Conservation (phyloP, 179 eudicot species). For the Silene vulgaris region DNA sequence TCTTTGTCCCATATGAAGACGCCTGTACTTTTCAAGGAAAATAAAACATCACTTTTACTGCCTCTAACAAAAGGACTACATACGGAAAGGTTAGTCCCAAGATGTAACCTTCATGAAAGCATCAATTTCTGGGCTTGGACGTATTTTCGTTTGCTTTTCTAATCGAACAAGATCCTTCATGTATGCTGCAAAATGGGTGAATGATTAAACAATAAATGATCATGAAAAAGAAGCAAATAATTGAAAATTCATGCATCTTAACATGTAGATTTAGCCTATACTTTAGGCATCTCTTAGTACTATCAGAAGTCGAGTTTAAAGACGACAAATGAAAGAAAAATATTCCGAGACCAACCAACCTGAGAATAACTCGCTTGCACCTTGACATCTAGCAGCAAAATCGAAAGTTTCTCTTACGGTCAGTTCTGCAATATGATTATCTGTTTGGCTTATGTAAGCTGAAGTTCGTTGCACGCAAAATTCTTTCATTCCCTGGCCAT, state of each 20-base stretch:
- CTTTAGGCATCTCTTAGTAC: too few relatives aligned
- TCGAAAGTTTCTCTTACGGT: slow-evolving; percentile 68
- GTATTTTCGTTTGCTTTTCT: slow-evolving; percentile 56
- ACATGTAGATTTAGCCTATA: background rate
- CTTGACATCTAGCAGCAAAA: slow-evolving; percentile 70
- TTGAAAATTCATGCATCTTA: slow-evolving; percentile 9
- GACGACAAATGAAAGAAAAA: background rate
- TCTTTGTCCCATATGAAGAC: slow-evolving; percentile 58
- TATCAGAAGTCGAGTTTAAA: background rate
- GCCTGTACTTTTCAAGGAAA: slow-evolving; percentile 42
- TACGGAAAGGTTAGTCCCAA: slow-evolving; percentile 8
- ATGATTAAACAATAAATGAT: background rate
- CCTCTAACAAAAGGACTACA: slow-evolving; percentile 1
- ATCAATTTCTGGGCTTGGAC: slow-evolving; percentile 75
- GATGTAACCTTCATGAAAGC: slow-evolving; percentile 68
- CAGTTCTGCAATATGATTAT: slow-evolving; percentile 55
- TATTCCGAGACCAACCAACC: slow-evolving; percentile 39
- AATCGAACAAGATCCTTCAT: slow-evolving; percentile 54
- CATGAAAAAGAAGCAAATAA: slow-evolving; percentile 5
- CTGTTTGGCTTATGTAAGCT: slow-evolving; percentile 69
- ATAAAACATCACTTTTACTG: slow-evolving; percentile 14
- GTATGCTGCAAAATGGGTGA: slow-evolving; percentile 35
- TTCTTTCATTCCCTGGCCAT: slow-evolving; percentile 51
- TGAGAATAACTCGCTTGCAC: slow-evolving; percentile 59
- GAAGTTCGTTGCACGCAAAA: slow-evolving; percentile 62